Conservation (phyloP, 805 yeast genomes). For the Citeromyces nyonsensis region DNA sequence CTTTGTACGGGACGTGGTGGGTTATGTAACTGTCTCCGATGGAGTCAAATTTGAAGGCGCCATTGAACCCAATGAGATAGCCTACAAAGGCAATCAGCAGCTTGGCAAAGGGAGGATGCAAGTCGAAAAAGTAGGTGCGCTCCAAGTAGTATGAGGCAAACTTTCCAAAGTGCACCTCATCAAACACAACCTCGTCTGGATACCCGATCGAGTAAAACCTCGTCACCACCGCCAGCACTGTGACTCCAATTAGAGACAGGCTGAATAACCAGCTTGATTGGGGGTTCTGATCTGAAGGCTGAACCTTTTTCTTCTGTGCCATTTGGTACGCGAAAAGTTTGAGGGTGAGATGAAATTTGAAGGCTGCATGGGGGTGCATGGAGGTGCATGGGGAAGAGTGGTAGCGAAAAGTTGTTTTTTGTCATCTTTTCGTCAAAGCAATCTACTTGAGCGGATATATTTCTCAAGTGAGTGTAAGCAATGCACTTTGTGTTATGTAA, state of each 20-base stretch:
- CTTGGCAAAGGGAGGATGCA: slow-evolving; percentile 97
- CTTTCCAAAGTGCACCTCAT: slow-evolving; percentile 80
- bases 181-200: slow-evolving; percentile 71
- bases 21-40: slow-evolving; percentile 72
- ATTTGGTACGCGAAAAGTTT: too few species aligned
- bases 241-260: slow-evolving; percentile 12
- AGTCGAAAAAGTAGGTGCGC: slow-evolving; percentile 86
- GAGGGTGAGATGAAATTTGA: too few species aligned
- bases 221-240: slow-evolving; percentile 26
- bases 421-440: too few species aligned
- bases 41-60: slow-evolving; percentile 80
- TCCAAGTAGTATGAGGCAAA: slow-evolving; percentile 77
- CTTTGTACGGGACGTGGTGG: slow-evolving; percentile 77
- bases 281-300: background rate
- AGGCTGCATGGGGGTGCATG: too few species aligned
- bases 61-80: slow-evolving; percentile 78
- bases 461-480: too few species aligned
- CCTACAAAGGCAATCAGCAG: slow-evolving; percentile 84
- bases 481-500: too few species aligned
- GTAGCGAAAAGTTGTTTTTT: too few species aligned
- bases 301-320: too few species aligned
- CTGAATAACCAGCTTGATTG: background rate
- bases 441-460: too few species aligned
- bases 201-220: slow-evolving; percentile 47
- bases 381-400: too few species aligned